Evolutionary conservation across 345 rosid genomes (phyloP), one percentile per base, ranked within the genome.

Genomic region (Toxicodendron radicans): DNA sequence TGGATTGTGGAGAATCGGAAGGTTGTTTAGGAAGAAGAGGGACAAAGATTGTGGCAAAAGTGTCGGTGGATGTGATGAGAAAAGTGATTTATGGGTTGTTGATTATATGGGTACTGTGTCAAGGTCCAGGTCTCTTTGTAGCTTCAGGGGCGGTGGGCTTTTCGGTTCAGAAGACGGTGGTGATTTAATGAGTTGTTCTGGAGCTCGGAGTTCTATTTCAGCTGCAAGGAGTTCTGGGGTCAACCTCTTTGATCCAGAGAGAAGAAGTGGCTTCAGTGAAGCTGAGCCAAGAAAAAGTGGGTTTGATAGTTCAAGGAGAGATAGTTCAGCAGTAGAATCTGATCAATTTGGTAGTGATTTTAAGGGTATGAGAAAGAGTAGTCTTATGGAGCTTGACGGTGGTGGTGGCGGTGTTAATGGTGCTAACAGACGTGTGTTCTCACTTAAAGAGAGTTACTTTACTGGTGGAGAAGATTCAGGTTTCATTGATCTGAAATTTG

Each of bases 71-170:
- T 61, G 68, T 35, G 92, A 89, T 64, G 86, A 87, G 63, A 92
- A 87, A 72, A 87, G 89, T 70, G 89, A 92, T 80, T 69, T 92
- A 38, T 92, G 98, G 97, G 91, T 84, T 61, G 90, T 90, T 68
- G 97, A 93, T 76, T 85, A 87, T 68, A 33, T 83, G 62, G 88
- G 88, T 6, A 51, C 54, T 0, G 97, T 92, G 24, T 91, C 97
- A 17, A 89, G 99, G 78, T 93, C 95, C 32, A 95, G 99, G 80
- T 95, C 99, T 59, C 84, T 95, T 9, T 89, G 94, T 79, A 93
- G 97, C 66, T 95, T 93, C 70, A 82, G 97, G 32, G 96, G 92
- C 1, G 85, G 84, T 56, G 92, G 83, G n/a, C 78, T 82, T 24
- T 89, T 86, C 23, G 88, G 89, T 33, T 92, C 97, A 0, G 99